Percentiles rank a stretch among this genome's conserved stretches.
Conservation (phyloP, 2,329 filamentous ascomycete species). For the Magnaporthiopsis incrustans region DNA sequence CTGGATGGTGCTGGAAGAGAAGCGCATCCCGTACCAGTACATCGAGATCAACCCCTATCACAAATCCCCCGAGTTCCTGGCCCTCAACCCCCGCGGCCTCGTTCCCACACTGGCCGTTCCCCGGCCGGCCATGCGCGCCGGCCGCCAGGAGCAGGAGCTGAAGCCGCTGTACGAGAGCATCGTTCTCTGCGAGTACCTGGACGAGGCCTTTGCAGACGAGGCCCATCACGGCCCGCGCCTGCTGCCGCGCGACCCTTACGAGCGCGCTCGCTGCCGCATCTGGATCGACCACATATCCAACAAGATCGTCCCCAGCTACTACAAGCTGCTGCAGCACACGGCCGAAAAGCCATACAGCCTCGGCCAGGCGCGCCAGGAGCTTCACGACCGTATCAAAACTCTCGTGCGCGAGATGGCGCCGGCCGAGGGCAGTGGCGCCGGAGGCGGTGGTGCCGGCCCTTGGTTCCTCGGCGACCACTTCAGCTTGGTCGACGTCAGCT, state of each 20-base stretch:
- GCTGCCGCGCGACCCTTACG: slow-evolving; percentile 53
- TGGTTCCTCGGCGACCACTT: slow-evolving; percentile 60
- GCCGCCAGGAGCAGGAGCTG: slow-evolving; percentile 20
- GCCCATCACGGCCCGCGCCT: slow-evolving; percentile 35
- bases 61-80: slow-evolving; percentile 60
- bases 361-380: slow-evolving; percentile 46
- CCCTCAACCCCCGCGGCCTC: slow-evolving; percentile 66
- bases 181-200: slow-evolving; percentile 67
- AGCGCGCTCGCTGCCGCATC: slow-evolving; percentile 55
- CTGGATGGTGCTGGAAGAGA: slow-evolving; percentile 68
- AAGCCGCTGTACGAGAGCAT: slow-evolving; percentile 66
- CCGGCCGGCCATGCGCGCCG: slow-evolving; percentile 35
- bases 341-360: slow-evolving; percentile 38
- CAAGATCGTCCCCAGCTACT: slow-evolving; percentile 61
- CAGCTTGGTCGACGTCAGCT: slow-evolving; percentile 60
- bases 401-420: slow-evolving; percentile 55
- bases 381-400: slow-evolving; percentile 49
- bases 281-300: slow-evolving; percentile 68
- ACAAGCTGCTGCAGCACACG: slow-evolving; percentile 52
- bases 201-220: slow-evolving; percentile 56
- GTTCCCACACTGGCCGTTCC: slow-evolving; percentile 60
- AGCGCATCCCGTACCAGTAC: slow-evolving; percentile 66
- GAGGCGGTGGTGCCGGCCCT: slow-evolving; percentile 37
- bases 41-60: slow-evolving; percentile 72
- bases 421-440: slow-evolving; percentile 11